Conservation (phyloP, 1,139 yeast genomes). For the Blastobotrys malaysiensis region DNA sequence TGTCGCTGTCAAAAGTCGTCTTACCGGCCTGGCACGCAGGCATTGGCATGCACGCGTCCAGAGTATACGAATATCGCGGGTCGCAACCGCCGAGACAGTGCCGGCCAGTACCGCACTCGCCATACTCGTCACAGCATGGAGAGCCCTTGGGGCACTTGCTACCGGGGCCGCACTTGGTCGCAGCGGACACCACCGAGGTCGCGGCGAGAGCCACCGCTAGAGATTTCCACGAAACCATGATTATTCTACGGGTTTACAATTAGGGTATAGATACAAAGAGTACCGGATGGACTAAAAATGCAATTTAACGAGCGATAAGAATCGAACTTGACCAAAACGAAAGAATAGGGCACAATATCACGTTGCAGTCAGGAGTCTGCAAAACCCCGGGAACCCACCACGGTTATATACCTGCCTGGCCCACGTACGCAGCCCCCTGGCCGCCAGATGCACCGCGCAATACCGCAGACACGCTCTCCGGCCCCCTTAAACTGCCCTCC, state of each 20-base stretch:
- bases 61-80: slow-evolving; percentile 54
- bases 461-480: background rate
- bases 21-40: slow-evolving; percentile 37
- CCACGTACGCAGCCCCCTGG: too few species aligned
- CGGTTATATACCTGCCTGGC: background rate
- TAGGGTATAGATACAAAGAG: background rate
- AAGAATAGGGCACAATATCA: background rate
- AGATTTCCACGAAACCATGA: slow-evolving; percentile 13
- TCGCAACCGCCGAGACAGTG: slow-evolving; percentile 80
- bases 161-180: slow-evolving; percentile 27
- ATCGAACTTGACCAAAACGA: background rate
- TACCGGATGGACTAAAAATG: background rate
- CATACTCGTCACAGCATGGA: slow-evolving; percentile 80
- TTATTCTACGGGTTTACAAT: background rate
- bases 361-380: background rate
- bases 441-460: background rate
- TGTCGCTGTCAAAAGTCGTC: slow-evolving; percentile 24
- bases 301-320: background rate
- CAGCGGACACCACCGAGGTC: slow-evolving; percentile 30
- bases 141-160: slow-evolving; percentile 54
- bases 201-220: slow-evolving; percentile 13
- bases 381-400: background rate
- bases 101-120: slow-evolving; percentile 74
- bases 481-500: background rate
- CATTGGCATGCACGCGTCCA: slow-evolving; percentile 66